Evolutionary conservation across 140 eudicot species (phyloP), one percentile per base, ranked within the genome.

Genomic region (Flaveria floridana): DNA sequence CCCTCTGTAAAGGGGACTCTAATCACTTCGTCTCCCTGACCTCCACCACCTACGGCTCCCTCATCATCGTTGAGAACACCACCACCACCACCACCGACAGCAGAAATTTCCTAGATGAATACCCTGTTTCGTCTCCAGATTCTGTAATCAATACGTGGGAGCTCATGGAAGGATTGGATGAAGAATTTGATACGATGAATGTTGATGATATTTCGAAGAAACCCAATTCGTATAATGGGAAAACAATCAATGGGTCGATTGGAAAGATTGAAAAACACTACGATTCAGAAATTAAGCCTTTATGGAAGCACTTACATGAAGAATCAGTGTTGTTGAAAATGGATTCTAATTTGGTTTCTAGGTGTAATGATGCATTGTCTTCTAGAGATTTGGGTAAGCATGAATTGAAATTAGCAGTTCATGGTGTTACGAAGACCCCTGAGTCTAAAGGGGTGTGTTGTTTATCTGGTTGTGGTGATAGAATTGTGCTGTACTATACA

Each of bases 141-240:
- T 90, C 97, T 3, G 99, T 93, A 6, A 93, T 93, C 72, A 90
- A 93, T 76, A 86, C 96, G 2, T 93, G 99, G 97, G 99, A 93
- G 89, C 91, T 93, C 46, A 93, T 93, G 99, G 96, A 93, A 79
- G 96, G 96, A 16, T 86, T 93, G 7, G 97, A 83, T 48, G 96
- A 87, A 23, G 72, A 57, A 0, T 57, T 57, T 47, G 86, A 85
- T 19, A 23, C 74, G 2, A 44, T 84, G 1, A 69, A 61, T 26
- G 2, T 48, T 15, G 55, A 48, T 10, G 5, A 3, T 44, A 2
- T 9, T 44, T 44, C 13, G 50, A 44, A 7, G 13, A 44, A 78
- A 47, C 80, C 84, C 73, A 34, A 3, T 79, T 76, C 71, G 39
- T 67, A 58, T 16, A 19, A 63, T 7, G 19, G 55, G 4, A 2